These are phyloP conservation scores for Talaromyces sp. DNA, from an alignment of 2,329 filamentous ascomycete species.

Conservation along the genomic window DNA sequence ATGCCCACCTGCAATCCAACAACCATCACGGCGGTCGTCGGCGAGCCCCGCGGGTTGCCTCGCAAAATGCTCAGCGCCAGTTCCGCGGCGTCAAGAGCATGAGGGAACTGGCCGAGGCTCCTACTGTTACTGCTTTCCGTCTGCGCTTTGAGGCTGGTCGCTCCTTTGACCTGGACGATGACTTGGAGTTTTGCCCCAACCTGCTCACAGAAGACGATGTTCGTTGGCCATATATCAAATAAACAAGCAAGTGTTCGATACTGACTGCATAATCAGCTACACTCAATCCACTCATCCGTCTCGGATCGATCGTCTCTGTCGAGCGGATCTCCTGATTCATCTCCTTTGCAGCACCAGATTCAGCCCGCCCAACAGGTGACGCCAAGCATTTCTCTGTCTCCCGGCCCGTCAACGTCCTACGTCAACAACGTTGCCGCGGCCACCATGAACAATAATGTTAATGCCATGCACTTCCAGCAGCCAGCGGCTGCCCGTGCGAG, in stretches of 20 bases:
- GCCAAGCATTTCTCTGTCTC: constrained; percentile 67
- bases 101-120: constrained; percentile 78
- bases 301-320: constrained; percentile 94
- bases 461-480: constrained; percentile 76
- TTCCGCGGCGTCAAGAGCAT: constrained; percentile 78
- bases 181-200: constrained; percentile 90
- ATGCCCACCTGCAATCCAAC: constrained; percentile 44
- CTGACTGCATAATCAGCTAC: constrained; percentile 53
- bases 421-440: constrained; percentile 47
- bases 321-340: constrained; percentile 87
- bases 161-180: constrained; percentile 93
- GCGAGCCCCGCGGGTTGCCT: constrained; percentile 71
- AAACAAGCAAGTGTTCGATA: background rate
- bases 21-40: constrained; percentile 79
- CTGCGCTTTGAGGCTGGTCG: constrained; percentile 83
- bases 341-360: constrained; percentile 78
- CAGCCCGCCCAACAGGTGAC: constrained; percentile 68
- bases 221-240: constrained; percentile 27
- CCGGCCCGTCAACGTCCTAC: constrained; percentile 44
- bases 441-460: constrained; percentile 59
- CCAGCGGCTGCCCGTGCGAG: constrained; percentile 80
- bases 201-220: constrained; percentile 92
- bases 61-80: constrained; percentile 80
- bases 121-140: constrained; percentile 70
- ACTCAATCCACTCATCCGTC: constrained; percentile 80